A percentile compares a stretch with the other conserved stretches of the same genome.
Evolutionary conservation across 441 rosid genomes (phyloP).

Genomic region (Isatis lusitanica): DNA sequence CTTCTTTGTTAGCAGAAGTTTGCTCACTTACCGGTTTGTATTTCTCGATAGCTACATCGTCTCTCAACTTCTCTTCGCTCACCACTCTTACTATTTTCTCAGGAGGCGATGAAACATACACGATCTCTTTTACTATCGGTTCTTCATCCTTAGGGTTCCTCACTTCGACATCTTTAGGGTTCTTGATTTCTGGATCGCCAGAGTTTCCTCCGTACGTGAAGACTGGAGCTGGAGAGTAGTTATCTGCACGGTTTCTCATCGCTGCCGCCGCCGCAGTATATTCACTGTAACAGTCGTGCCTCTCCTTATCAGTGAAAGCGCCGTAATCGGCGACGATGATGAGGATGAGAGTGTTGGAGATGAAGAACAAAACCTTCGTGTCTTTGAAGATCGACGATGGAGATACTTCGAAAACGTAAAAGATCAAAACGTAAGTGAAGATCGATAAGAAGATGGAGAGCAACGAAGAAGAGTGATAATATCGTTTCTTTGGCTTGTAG

Average conservation of each 20-base stretch:
- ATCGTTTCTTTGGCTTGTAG: slow-evolving; percentile 37
- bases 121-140: slow-evolving; percentile 5
- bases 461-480: slow-evolving; percentile 37
- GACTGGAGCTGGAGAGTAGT: slow-evolving; percentile 7
- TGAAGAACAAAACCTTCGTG: slow-evolving; percentile 58
- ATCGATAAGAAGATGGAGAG: slow-evolving; percentile 47
- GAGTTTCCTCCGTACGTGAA: neutral
- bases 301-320: slow-evolving; percentile 43
- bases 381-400: slow-evolving; percentile 48
- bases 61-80: slow-evolving; percentile 20
- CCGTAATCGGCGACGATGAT: slow-evolving; percentile 60
- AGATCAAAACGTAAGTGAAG: slow-evolving; percentile 47
- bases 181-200: neutral
- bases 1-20: neutral
- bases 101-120: neutral
- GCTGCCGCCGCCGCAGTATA: slow-evolving; percentile 4
- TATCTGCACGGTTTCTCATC: slow-evolving; percentile 26
- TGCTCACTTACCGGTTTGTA: neutral
- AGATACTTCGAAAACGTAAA: slow-evolving; percentile 51
- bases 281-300: slow-evolving; percentile 36
- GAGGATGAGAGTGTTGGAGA: slow-evolving; percentile 66
- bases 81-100: slow-evolving; percentile 9
- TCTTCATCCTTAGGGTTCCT: neutral
- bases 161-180: neutral
- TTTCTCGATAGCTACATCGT: slow-evolving; percentile 3